phyloP scores from a whole-genome alignment of 495 filamentous ascomycete species.

The Daldinia loculata region DNA sequence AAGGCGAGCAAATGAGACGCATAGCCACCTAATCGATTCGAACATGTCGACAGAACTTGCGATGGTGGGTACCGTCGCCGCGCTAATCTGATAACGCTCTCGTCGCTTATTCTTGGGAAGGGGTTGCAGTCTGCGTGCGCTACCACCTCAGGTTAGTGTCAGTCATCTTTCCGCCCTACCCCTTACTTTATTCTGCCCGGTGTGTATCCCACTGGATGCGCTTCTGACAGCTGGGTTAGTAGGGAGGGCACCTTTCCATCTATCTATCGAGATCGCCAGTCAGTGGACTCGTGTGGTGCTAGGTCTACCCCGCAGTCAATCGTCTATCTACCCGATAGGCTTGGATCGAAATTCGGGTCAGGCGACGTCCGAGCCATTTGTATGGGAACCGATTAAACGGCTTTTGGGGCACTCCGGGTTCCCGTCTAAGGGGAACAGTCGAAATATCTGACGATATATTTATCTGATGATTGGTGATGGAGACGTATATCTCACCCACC shows the following conservation, averaged over 20 bases:
- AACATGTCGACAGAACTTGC: slow-evolving; percentile 2
- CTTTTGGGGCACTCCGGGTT: slow-evolving; percentile 14
- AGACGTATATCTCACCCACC: slow-evolving; percentile 19
- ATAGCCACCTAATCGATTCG: slow-evolving; percentile 4
- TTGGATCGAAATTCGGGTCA: slow-evolving; percentile 31
- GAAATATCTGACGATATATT: slow-evolving; percentile 29
- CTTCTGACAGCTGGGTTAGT: slow-evolving; percentile 15
- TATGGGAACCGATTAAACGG: slow-evolving; percentile 12
- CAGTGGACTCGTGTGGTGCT: slow-evolving; percentile 16
- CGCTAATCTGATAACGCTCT: slow-evolving; percentile 7
- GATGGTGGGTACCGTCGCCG: slow-evolving; percentile 22
- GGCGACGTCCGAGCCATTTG: slow-evolving; percentile 23
- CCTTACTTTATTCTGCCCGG: slow-evolving; percentile 20
- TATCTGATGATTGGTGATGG: slow-evolving; percentile 21
- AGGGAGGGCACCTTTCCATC: slow-evolving; percentile 15
- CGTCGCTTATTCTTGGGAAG: slow-evolving; percentile 11
- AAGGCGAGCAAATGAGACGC: slow-evolving; percentile 4
- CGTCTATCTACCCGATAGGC: slow-evolving; percentile 32
- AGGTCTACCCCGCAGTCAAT: slow-evolving; percentile 33
- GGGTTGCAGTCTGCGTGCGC: slow-evolving; percentile 15
- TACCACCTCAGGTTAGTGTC: slow-evolving; percentile 16
- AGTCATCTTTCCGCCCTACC: slow-evolving; percentile 15
- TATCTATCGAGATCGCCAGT: slow-evolving; percentile 32
- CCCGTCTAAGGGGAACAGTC: slow-evolving; percentile 9
- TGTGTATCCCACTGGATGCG: slow-evolving; percentile 3